phyloP scores from a whole-genome alignment of 23 red algal genomes.

The Gracilaria domingensis region DNA sequence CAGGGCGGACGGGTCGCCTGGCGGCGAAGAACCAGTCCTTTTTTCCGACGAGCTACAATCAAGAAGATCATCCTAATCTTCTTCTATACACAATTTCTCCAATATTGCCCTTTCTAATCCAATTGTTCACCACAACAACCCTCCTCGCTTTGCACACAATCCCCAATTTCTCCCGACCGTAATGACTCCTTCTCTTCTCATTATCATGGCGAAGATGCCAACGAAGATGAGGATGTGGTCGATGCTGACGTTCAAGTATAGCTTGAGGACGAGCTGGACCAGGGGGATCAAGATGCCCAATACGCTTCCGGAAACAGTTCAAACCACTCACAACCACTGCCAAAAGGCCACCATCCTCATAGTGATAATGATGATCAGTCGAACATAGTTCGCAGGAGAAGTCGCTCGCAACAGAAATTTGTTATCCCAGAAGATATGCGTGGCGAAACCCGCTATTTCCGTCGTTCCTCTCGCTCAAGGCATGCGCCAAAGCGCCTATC shows the following conservation, averaged over 20 bases:
- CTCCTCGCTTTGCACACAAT: background rate
- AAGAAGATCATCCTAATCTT: slow-evolving; percentile 7
- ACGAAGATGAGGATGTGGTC: slow-evolving; percentile 57
- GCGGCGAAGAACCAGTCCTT: background rate
- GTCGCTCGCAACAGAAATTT: slow-evolving; percentile 39
- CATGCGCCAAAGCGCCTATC: slow-evolving; percentile 56
- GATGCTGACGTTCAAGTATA: slow-evolving; percentile 30
- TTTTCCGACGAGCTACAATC: slow-evolving; percentile 9
- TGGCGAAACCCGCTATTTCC: slow-evolving; percentile 64
- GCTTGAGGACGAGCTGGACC: slow-evolving; percentile 22
- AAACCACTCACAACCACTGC: background rate
- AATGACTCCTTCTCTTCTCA: slow-evolving; percentile 32
- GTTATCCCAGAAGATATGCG: slow-evolving; percentile 74
- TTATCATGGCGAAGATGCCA: slow-evolving; percentile 15
- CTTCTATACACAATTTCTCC: slow-evolving; percentile 16
- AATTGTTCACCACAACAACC: slow-evolving; percentile 1
- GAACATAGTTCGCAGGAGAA: slow-evolving; percentile 17
- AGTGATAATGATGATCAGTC: slow-evolving; percentile 53
- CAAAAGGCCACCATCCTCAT: slow-evolving; percentile 36
- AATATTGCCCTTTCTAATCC: background rate
- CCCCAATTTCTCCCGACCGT: slow-evolving; percentile 17
- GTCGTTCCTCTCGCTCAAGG: slow-evolving; percentile 68
- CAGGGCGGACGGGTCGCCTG: background rate
- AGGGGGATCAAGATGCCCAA: background rate
- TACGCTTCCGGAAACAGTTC: background rate